These are phyloP conservation scores for Neurospora sp. DNA, from an alignment of 495 filamentous ascomycete genomes.

Conservation along the genomic window DNA sequence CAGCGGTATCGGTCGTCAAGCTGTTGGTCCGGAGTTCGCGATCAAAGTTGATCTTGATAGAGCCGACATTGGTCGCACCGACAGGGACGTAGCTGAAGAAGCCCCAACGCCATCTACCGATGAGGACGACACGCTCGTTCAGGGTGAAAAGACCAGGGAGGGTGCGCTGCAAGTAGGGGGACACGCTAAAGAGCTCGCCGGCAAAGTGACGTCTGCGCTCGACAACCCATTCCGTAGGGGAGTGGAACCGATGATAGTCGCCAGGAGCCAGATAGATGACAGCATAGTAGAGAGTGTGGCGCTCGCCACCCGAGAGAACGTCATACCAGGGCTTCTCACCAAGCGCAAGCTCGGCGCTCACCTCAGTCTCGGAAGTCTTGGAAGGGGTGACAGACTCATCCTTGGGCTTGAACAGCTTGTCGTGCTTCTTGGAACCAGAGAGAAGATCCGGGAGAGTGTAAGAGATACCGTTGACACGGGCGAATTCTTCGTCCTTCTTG, in stretches of 20 bases:
- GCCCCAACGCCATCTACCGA: conserved; percentile 92
- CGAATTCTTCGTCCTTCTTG: conserved; percentile 80
- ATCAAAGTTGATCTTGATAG: conserved; percentile 96
- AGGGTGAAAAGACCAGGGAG: conserved; percentile 90
- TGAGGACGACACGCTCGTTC: conserved; percentile 89
- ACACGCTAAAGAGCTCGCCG: conserved; percentile 89
- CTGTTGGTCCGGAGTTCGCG: conserved; percentile 87
- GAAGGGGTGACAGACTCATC: conserved; percentile 45
- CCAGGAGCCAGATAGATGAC: conserved; percentile 98
- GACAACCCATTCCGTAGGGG: conserved; percentile 86
- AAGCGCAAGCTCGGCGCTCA: conserved; percentile 71
- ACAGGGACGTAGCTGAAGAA: conserved; percentile 96
- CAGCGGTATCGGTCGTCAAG: conserved; percentile 78
- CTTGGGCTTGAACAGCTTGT: conserved; percentile 26
- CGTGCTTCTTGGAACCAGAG: conserved; percentile 49
- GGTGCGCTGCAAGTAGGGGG: conserved; percentile 83
- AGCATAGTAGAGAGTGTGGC: conserved; percentile 75
- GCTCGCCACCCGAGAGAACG: conserved; percentile 43
- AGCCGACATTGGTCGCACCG: conserved; percentile 97
- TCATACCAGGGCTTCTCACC: conserved; percentile 72
- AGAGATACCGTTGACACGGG: conserved; percentile 88
- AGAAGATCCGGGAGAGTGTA: conserved; percentile 88
- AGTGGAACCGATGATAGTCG: conserved; percentile 98
- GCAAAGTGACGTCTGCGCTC: conserved; percentile 89
- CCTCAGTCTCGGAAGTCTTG: conserved; percentile 64